Base-by-base conservation (phyloP, 805 yeast species). In the Isabelozyma pseudorhagii region DNA sequence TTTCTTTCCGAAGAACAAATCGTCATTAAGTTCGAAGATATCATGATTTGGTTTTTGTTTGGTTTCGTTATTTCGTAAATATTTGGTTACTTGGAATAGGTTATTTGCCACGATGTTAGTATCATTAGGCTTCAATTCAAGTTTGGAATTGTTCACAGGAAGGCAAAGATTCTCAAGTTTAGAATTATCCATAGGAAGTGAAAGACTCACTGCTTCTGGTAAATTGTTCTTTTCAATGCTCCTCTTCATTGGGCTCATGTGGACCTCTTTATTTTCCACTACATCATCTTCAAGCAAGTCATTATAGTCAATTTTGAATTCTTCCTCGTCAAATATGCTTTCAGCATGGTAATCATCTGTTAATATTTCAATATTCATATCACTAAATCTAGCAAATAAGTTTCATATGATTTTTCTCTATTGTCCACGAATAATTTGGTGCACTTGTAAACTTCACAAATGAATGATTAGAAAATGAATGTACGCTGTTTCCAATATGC, bases 41-140 rank as follows among this genome's bases (percentile, higher is more conserved):
- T 40, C 42, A 1, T 13, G 27, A 27, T 8, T 31, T 21, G 38
- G 25, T 38, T 11, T 29, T 7, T 9, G 10, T 39, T 27, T 45
- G 7, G 15, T 15, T 45, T 41, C 29, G 47, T 27, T 45, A 50
- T 53, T 39, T 50, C 68, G 60, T 28, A 60, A 52, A 43, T 54
- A 61, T 43, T 57, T 58, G 1, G 71, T 66, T 27, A 63, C 63
- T 54, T 63, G 72, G 48, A 71, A 71, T 17, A 71, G 59, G 43
- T 63, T 74, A 51, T 61, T 64, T 11, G 71, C 54, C 7, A 60
- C 53, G 8, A 48, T 40, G 41, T 55, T 51, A 31, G 57, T 49
- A 28, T 50, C 43, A 15, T 45, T 40, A 8, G 59, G 61, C 28
- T 40, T 49, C 38, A 52, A 47, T 40, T 38, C 46, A 40, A 45